Base-by-base conservation (phyloP, 148 eudicot species). In the Chenopodium album region DNA sequence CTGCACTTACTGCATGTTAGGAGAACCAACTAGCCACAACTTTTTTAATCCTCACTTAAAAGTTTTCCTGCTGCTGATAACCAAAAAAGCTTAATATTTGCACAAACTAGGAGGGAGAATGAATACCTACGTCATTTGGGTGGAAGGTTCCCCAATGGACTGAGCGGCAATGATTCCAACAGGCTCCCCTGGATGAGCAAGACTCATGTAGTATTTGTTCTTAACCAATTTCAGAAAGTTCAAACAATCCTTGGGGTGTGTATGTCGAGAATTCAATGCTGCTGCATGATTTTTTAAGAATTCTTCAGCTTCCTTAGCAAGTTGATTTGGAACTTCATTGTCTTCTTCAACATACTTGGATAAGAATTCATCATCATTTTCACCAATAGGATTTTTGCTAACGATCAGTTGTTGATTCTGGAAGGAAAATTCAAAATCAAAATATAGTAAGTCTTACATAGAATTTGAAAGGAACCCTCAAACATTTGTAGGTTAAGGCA, bases 151-250 rank as follows among this genome's bases (percentile, higher is more conserved):
- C 59, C 99, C 99, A 37, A 96, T 80, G 65, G 98, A 96, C 82
- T 96, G 99, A 76, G 93, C 99, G 76, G 99, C 98, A 86, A 96
- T 89, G 32, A 96, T 94, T 71, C 99, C 98, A 81, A 96, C 99
- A 62, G 99, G 98, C 87, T 96, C 99, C 80, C 99, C 99, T 20
- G 99, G 88, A 66, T 88, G 90, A 71, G 99, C 99, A 66, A 94
- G 98, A 85, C 99, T 92, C 34, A 87, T 88, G 77, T 89, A 87
- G 78, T 90, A 95, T 77, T 95, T 95, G 83, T 90, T 93, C 83
- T 85, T 86, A 29, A 95, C 90, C 88, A 95, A 71, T 77, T 89
- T 86, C 76, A 87, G 71, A 63, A 95, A 88, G 32, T 87, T 90
- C 52, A 59, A 76, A 37, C 79, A 89, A 48, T 88, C 88, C 78